Base-by-base conservation (phyloP, 306 rosid species). In the Vachellia pachyceras region DNA sequence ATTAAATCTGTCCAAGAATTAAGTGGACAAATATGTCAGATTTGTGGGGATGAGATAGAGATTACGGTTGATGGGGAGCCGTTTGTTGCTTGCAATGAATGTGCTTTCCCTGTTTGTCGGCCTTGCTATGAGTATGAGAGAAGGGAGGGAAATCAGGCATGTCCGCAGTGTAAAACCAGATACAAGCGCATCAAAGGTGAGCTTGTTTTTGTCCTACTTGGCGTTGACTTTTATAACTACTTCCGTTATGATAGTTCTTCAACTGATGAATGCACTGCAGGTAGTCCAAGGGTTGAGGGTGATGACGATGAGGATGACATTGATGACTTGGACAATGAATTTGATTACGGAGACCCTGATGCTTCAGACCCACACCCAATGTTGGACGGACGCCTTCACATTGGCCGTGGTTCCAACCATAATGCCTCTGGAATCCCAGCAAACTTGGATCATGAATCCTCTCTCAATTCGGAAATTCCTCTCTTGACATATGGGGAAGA, bases 401-500 rank as follows among this genome's bases (percentile, higher is more conserved):
- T 83, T 18, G 90, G 90, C 2, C 90, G 89, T 12, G 90, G 94
- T 74, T 80, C 60, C n/a, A 54, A 54, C 79, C 72, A 79, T 39
- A 82, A 86, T 77, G 71, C 78, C 45, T 84, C 88, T 79, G 89
- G 92, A 42, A 83, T 84, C 36, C 87, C 89, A 1, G 66, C 85
- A 78, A 85, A 78, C 54, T 78, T 80, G 20, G 97, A 87, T 72
- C 85, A 87, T 33, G 92, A 91, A 72, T 82, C 93, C 4, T 82
- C 98, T 79, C 85, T 87, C 82, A 89, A 86, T 87, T 84, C 98
- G 72, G 98, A 87, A 61, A 86, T 95, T 74, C 99, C 97, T 5
- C 93, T 95, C 40, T 79, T 95, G 88, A 95, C 97, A n/a, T 95
- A 90, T 67, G 99, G 97, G 68, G 94, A 93, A 83, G 99, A 93